Evolutionary conservation across 2,329 filamentous ascomycete species (phyloP), one percentile per base, ranked within the genome.

Genomic region (Domatiomyces globalis): DNA sequence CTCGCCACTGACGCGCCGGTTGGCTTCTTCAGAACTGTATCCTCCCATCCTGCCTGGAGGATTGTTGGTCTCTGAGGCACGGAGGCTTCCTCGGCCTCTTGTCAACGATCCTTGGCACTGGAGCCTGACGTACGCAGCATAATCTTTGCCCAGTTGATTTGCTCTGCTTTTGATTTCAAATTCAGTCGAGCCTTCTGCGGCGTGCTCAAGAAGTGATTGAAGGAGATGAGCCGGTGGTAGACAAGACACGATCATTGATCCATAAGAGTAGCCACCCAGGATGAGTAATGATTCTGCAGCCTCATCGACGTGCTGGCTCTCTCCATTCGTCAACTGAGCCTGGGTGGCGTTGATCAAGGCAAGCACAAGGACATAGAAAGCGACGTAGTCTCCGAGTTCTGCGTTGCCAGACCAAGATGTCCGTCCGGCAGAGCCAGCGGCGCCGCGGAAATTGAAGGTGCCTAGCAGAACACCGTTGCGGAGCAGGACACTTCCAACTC

Each of bases 391-490:
- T 42, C 78, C 79, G 33, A 83, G 72, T 64, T 96, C 92, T 0
- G 86, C 78, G 59, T 79, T 85, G 3, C 83, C 84, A 1, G 85
- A 87, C 90, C 90, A 98, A 20, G 85, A 90, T 0, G 89, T 95
- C 48, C 77, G 77, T 4, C 88, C 88, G 50, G 79, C 77, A 0
- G 87, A 92, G 22, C 73, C 73, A 22, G 79, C 77, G 0, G 87
- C 87, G 48, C 90, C 90, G 68, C 89, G 78, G 65, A 96, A 95
- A 63, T 96, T 95, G 67, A 96, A 95, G 0, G 87, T 94, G 6
- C 77, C 83, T 2, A 95, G 84, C 1, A 94, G 65, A 61, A 80
- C 94, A 1, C 85, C 86, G 49, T 74, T 69, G 4, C 75, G 71
- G n/a, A 94, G 66, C 45, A 94, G 71, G 52, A 83, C 76, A 1